A percentile compares a stretch with the other conserved stretches of the same genome.
phyloP scores from a whole-genome alignment of 345 rosid species.

The Brassica napus region DNA sequence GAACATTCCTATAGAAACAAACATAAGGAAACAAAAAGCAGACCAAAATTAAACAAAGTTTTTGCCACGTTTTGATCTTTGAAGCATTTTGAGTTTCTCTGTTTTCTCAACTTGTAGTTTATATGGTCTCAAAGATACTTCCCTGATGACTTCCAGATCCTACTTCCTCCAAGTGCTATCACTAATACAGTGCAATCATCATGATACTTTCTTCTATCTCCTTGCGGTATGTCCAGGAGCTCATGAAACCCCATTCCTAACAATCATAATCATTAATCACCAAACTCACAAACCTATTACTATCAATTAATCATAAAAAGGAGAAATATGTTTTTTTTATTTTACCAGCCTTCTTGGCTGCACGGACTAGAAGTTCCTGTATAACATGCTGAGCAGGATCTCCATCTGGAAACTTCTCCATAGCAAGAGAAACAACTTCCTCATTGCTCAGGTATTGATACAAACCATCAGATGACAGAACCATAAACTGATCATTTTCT shows the following conservation, averaged over 20 bases:
- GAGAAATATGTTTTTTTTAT: neutral
- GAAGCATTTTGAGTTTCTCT: slow-evolving; percentile 1
- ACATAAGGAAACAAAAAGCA: neutral
- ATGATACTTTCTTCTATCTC: slow-evolving; percentile 93
- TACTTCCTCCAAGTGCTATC: slow-evolving; percentile 84
- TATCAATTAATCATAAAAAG: neutral
- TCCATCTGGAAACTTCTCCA: slow-evolving; percentile 95
- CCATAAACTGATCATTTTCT: slow-evolving; percentile 82
- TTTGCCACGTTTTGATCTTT: neutral
- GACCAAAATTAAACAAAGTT: slow-evolving; percentile 4
- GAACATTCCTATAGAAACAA: slow-evolving; percentile 30
- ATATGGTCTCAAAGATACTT: slow-evolving; percentile 59
- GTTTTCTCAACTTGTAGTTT: neutral
- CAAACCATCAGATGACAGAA: slow-evolving; percentile 93
- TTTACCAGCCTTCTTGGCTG: slow-evolving; percentile 97
- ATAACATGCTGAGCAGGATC: slow-evolving; percentile 95
- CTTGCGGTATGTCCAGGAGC: slow-evolving; percentile 91
- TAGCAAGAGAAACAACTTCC: slow-evolving; percentile 82
- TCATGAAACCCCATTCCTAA: slow-evolving; percentile 92
- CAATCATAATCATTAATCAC: neutral
- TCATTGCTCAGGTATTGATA: slow-evolving; percentile 91
- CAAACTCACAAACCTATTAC: neutral
- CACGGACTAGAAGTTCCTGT: slow-evolving; percentile 88
- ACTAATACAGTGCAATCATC: slow-evolving; percentile 96
- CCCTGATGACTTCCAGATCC: slow-evolving; percentile 99